phyloP scores from a whole-genome alignment of 1,139 yeast species.

The Lodderomyces oxycetoniae region DNA sequence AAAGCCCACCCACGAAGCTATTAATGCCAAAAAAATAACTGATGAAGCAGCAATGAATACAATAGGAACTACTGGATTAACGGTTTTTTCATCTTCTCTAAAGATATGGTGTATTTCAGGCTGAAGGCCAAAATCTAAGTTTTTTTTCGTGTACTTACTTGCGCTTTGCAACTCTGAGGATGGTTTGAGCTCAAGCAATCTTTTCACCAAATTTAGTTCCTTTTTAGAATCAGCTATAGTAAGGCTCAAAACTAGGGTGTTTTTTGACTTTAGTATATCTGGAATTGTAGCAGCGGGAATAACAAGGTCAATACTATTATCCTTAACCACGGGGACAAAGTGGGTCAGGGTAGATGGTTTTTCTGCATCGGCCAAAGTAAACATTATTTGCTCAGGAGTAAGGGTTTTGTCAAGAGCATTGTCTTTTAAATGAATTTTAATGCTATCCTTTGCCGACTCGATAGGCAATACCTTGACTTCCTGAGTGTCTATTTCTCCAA shows the following conservation, averaged over 20 bases:
- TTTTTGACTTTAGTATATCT: constrained; percentile 32
- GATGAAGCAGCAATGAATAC: constrained; percentile 47
- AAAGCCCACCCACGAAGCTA: constrained; percentile 45
- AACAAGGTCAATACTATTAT: constrained; percentile 21
- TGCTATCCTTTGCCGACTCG: constrained; percentile 30
- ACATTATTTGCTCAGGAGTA: constrained; percentile 26
- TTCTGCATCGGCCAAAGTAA: constrained; percentile 22
- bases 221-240: constrained; percentile 28
- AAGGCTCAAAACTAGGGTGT: constrained; percentile 27
- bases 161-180: constrained; percentile 23
- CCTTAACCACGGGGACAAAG: constrained; percentile 22
- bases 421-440: constrained; percentile 25
- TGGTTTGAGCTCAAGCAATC: constrained; percentile 35
- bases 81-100: constrained; percentile 51
- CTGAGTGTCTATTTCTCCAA: constrained; percentile 37
- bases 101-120: constrained; percentile 73
- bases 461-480: constrained; percentile 30
- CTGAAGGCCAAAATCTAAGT: constrained; percentile 40
- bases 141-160: constrained; percentile 25
- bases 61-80: constrained; percentile 51
- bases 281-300: constrained; percentile 35
- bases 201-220: constrained; percentile 22
- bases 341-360: constrained; percentile 23
- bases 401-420: constrained; percentile 19
- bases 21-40: constrained; percentile 37